Base-by-base conservation (phyloP, 2,329 filamentous ascomycete genomes). In the Exophiala sp. region DNA sequence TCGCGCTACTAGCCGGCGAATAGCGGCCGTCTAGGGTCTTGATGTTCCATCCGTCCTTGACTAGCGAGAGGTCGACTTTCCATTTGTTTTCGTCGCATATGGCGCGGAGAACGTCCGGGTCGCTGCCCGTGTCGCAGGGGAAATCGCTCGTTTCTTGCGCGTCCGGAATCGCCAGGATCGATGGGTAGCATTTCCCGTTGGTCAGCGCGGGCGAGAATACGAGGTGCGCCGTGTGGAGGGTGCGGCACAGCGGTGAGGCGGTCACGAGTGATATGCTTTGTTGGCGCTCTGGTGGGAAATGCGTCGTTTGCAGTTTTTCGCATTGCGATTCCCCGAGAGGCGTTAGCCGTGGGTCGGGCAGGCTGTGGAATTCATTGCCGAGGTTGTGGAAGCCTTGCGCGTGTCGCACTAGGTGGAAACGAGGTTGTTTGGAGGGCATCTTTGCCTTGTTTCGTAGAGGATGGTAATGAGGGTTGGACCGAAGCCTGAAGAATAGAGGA, bases 321-420 rank as follows among this genome's bases (percentile, higher is more conserved):
- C 88, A 94, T 75, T 96, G 88, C 55, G 80, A 63, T 64, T 83
- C 75, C 60, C 90, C 90, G n/a, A 83, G 74, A 0, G 79, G 73
- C 1, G 90, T 95, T 46, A 95, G 78, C 52, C 80, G 72, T 1
- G 90, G 89, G 64, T 96, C 90, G n/a, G 66, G 82, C 34, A 95
- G 72, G 53, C 70, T 63, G 64, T 90, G 84, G 69, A 90, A 88
- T 55, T 77, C 83, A 21, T 72, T 62, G 56, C 63, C 74, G 63
- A 93, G 78, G 68, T 95, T 95, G 76, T 95, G 90, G 64, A 79
- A 81, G 69, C 88, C 89, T 70, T 88, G 75, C 7, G 58, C 59
- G 30, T 61, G 58, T 24, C 58, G 57, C 37, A 61, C 53, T 45
- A 57, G 53, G 42, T 59, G 56, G 43, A 61, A 45, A 38, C 43